These are phyloP conservation scores for Chondrus crispus DNA, from an alignment of 23 red algal species.

Conservation along the genomic window DNA sequence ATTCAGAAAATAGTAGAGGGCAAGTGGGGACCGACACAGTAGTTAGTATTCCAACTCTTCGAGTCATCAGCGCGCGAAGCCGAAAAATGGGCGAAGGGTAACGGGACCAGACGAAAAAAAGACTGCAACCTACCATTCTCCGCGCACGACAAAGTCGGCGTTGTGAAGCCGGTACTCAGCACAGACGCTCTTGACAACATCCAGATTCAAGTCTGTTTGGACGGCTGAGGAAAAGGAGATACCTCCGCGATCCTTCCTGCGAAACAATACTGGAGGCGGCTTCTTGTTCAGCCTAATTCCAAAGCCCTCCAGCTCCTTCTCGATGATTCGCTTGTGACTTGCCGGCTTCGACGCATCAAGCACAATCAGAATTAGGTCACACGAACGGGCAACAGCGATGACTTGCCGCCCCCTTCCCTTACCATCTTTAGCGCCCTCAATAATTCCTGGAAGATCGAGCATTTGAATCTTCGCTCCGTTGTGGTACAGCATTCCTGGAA, in stretches of 20 bases:
- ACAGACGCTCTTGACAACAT: slow-evolving; percentile 75
- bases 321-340: slow-evolving; percentile 85
- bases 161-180: slow-evolving; percentile 94
- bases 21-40: no score
- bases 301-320: slow-evolving; percentile 92
- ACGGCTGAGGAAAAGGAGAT: slow-evolving; percentile 88
- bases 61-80: neutral
- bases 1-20: neutral
- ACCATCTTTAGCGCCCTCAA: slow-evolving; percentile 97
- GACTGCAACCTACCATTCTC: slow-evolving; percentile 46
- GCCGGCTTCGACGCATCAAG: slow-evolving; percentile 91
- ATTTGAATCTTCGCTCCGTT: slow-evolving; percentile 94
- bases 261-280: slow-evolving; percentile 71
- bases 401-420: slow-evolving; percentile 95
- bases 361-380: slow-evolving; percentile 88
- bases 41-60: neutral
- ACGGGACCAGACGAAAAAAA: neutral
- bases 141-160: slow-evolving; percentile 74
- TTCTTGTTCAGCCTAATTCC: slow-evolving; percentile 96
- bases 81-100: neutral
- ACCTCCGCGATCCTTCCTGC: slow-evolving; percentile 87
- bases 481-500: slow-evolving; percentile 88
- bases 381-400: slow-evolving; percentile 97
- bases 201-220: slow-evolving; percentile 60
- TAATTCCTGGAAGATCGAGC: slow-evolving; percentile 97